Conservation (phyloP, 495 filamentous ascomycete species). For the Bacidia rubella region DNA sequence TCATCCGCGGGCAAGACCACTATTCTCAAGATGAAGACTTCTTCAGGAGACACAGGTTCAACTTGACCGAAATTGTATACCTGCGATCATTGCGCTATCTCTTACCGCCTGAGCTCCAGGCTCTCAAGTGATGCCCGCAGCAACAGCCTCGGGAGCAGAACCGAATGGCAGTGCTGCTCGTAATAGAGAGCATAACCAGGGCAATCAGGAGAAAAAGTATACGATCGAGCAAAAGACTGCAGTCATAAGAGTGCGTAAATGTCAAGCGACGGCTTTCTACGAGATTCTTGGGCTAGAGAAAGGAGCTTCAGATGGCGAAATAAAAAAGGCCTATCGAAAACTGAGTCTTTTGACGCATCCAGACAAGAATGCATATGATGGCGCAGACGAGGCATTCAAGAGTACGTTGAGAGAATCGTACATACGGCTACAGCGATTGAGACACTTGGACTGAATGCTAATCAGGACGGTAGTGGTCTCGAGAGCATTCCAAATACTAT, state of each 20-base stretch:
- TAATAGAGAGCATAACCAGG: slow-evolving; percentile 79
- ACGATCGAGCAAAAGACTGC: slow-evolving; percentile 82
- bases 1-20: no score
- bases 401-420: slow-evolving; percentile 42
- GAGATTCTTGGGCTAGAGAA: slow-evolving; percentile 74
- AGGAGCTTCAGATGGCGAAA: slow-evolving; percentile 62
- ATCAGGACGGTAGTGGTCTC: slow-evolving; percentile 54
- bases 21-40: no score
- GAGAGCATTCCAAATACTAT: slow-evolving; percentile 83
- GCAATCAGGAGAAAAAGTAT: slow-evolving; percentile 79
- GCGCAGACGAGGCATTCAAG: slow-evolving; percentile 96
- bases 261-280: slow-evolving; percentile 78
- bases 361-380: slow-evolving; percentile 96
- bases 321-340: slow-evolving; percentile 97
- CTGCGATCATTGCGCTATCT: no score
- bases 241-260: slow-evolving; percentile 74
- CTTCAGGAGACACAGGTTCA: no score
- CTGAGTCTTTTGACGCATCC: slow-evolving; percentile 86
- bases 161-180: slow-evolving; percentile 46
- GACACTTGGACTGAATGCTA: neutral
- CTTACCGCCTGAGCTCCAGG: neutral
- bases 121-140: slow-evolving; percentile 50
- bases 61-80: neutral
- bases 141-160: slow-evolving; percentile 62
- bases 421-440: no score